Conservation (phyloP, 2,329 filamentous ascomycete species). For the Calonectria henricotiae region DNA sequence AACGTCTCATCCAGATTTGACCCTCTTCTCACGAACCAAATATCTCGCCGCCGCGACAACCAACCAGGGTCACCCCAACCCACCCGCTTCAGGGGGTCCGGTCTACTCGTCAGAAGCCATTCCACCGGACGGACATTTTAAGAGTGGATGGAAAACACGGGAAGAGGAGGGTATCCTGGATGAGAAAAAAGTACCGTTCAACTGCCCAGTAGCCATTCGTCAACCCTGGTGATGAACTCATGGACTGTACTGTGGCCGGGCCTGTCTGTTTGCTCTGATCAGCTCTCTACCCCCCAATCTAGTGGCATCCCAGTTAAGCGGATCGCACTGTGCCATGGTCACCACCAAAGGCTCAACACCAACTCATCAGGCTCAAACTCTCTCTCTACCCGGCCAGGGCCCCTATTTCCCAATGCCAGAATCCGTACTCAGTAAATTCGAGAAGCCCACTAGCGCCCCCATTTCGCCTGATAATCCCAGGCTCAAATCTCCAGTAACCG, state of each 20-base stretch:
- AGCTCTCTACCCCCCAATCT: conserved; percentile 34
- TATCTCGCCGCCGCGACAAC: conserved; percentile 34
- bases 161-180: conserved; percentile 14
- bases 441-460: conserved; percentile 47
- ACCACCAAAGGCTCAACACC: conserved; percentile 37
- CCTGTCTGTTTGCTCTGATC: conserved; percentile 29
- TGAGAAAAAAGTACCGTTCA: conserved; percentile 18
- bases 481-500: conserved; percentile 37
- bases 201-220: conserved; percentile 4
- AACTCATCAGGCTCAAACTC: conserved; percentile 19
- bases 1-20: conserved; percentile 44
- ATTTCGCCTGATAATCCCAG: conserved; percentile 39
- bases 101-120: conserved; percentile 20
- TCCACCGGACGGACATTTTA: conserved; percentile 26
- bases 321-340: conserved; percentile 40
- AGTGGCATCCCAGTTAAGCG: conserved; percentile 36
- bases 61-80: conserved; percentile 50
- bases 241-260: conserved; percentile 1
- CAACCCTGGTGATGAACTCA: conserved; percentile 16
- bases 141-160: conserved; percentile 12
- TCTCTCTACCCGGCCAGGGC: conserved; percentile 3
- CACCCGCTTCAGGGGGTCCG: conserved; percentile 38
- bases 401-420: conserved; percentile 26
- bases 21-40: conserved; percentile 43
- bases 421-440: conserved; percentile 45